Conservation (phyloP, 192 early-diverging fungal genomes). For the Coemansia nantahalensis region DNA sequence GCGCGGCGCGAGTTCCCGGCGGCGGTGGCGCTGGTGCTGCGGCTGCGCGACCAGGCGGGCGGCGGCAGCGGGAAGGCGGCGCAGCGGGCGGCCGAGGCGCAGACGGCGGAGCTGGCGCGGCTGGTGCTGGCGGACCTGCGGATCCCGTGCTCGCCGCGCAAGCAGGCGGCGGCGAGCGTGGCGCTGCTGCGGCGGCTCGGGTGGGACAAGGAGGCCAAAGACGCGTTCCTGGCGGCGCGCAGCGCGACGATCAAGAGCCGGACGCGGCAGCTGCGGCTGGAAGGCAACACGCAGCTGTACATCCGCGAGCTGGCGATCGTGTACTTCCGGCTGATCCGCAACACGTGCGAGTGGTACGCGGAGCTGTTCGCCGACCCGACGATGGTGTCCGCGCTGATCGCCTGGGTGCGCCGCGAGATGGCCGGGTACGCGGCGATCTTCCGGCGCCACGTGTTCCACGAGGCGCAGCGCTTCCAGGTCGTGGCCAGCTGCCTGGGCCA, state of each 20-base stretch:
- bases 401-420: conserved; percentile 88
- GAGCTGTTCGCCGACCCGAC: conserved; percentile 81
- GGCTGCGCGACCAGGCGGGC: not conserved
- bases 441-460: conserved; percentile 86
- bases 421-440: conserved; percentile 80
- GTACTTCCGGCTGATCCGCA: conserved; percentile 87
- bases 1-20: conserved; percentile 86
- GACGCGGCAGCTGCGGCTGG: conserved; percentile 72
- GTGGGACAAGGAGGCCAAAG: conserved; percentile 66
- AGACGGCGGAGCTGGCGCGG: conserved; percentile 51
- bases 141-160: conserved; percentile 76
- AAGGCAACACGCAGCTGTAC: conserved; percentile 84
- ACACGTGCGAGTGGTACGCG: conserved; percentile 96
- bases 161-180: conserved; percentile 77
- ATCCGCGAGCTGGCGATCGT: conserved; percentile 84
- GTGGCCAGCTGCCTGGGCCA: conserved; percentile 82
- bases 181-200: conserved; percentile 72
- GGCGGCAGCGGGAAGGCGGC: conserved; percentile 22
- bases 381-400: conserved; percentile 91
- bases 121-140: conserved; percentile 69
- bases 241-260: conserved; percentile 69
- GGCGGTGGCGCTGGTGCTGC: conserved; percentile 60
- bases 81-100: conserved; percentile 22
- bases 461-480: conserved; percentile 70
- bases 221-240: conserved; percentile 80